Evolutionary conservation across 257 asterid genomes (phyloP).

Genomic region (Gentiana straminea): DNA sequence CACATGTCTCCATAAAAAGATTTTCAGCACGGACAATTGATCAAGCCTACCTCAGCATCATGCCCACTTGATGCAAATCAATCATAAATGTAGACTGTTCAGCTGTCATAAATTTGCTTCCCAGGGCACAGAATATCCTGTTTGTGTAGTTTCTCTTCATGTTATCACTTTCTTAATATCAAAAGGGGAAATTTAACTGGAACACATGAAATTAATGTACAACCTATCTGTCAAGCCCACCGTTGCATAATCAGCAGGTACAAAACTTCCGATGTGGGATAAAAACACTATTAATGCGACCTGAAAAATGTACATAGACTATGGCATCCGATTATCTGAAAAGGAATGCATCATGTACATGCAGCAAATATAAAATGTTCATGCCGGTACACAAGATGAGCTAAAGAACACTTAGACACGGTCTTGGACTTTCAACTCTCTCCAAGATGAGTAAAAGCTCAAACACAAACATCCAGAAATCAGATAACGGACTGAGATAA

Average conservation of each 20-base stretch:
- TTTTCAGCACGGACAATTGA: neutral
- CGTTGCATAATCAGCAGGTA: constrained; percentile 94
- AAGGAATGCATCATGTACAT: neutral
- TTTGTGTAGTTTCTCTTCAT: constrained; percentile 1
- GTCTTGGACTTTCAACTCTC: too few relatives aligned
- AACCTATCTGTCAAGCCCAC: constrained; percentile 98
- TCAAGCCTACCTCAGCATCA: constrained; percentile 73
- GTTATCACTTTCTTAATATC: neutral
- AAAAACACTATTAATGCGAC: constrained; percentile 95
- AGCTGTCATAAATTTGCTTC: constrained; percentile 91
- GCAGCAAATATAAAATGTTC: neutral
- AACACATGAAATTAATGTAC: constrained; percentile 9
- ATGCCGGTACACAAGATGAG: too few relatives aligned
- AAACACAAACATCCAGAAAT: neutral
- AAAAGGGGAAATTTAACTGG: constrained; percentile 3
- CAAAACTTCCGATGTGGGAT: constrained; percentile 92
- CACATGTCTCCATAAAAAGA: neutral
- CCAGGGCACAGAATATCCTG: constrained; percentile 96
- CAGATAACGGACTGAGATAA: neutral
- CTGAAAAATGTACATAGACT: constrained; percentile 30
- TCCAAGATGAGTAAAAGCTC: too few relatives aligned
- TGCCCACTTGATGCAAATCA: constrained; percentile 96
- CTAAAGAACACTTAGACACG: too few relatives aligned
- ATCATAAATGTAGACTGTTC: constrained; percentile 98
- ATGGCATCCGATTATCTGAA: constrained; percentile 2